Evolutionary conservation across 2,329 filamentous ascomycete species (phyloP), one percentile per base, ranked within the genome.

Genomic region (Chaetomiaceae sp.): DNA sequence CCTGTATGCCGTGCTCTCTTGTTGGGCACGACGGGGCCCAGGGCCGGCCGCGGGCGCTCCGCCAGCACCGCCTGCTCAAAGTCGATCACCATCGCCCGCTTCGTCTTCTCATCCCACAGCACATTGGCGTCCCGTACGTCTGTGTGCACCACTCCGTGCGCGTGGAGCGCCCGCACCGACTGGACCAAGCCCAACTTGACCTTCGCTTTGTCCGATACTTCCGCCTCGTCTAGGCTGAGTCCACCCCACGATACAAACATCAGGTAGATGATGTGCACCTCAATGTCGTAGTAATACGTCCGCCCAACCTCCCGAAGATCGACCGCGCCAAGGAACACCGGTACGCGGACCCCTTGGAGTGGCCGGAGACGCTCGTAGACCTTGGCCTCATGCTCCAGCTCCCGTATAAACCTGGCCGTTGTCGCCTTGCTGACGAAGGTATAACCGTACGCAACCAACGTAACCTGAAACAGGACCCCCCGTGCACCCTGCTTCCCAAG

Each of bases 381-480:
- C 1, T 40, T 43, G 3, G 63, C 65, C 58, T 75, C 68, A 37
- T 72, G 62, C 53, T 68, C 34, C 5, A 74, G 68, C 53, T 69
- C 63, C 5, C 38, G 14, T 29, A 68, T 55, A 18, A 70, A 71
- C 16, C 54, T 64, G 20, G 14, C 23, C 2, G 70, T 62, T 1
- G 67, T 75, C 20, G 68, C 69, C 58, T 78, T 77, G 45, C 66
- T 62, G 25, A 71, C 62, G 41, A 77, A 70, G 2, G 67, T 73
- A 62, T 76, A 77, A 54, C 71, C 67, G 55, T 75, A 68, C 2
- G 54, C 61, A 21, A 69, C 58, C 34, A 77, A 64, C 8, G 67
- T 71, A 4, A 76, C 60, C 49, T 66, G 62, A 57, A 77, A 76
- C 5, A 75, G 59, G 4, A 67, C 69, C 14, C 72, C 41, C 9